Conservation (phyloP, 2,329 filamentous ascomycete species). For the Chaetothyriales sp. region DNA sequence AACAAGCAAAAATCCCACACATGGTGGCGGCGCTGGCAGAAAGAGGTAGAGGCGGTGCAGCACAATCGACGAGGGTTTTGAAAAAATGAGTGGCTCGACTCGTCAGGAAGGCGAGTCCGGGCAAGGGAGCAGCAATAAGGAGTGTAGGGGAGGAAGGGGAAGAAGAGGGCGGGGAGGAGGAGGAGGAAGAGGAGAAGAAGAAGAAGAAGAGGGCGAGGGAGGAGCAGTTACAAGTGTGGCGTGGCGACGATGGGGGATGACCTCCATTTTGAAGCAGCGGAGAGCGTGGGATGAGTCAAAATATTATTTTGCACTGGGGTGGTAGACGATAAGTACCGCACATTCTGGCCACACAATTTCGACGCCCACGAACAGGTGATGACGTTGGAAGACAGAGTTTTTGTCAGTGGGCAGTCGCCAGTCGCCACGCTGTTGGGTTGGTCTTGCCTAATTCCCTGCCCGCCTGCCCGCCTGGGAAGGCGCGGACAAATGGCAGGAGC, state of each 20-base stretch:
- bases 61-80: neutral
- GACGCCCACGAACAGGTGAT: neutral
- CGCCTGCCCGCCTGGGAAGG: too few species aligned
- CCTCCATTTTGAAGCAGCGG: neutral
- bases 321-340: neutral
- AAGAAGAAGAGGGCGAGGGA: neutral
- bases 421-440: too few species aligned
- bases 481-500: neutral
- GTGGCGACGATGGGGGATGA: neutral
- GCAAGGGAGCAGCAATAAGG: neutral
- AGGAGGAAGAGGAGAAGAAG: neutral
- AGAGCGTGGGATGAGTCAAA: neutral
- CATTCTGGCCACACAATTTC: neutral
- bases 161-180: neutral
- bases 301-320: neutral
- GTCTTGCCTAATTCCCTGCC: too few species aligned
- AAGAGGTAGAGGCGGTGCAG: neutral
- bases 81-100: neutral
- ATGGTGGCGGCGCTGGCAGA: constrained; percentile 39
- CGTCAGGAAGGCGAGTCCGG: neutral
- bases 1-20: constrained; percentile 96
- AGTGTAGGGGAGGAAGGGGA: neutral
- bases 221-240: neutral
- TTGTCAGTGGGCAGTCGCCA: neutral
- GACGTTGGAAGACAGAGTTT: neutral